These are phyloP conservation scores for Rasamsonia emersonii DNA, from an alignment of 2,329 filamentous ascomycete species.

Conservation along the genomic window DNA sequence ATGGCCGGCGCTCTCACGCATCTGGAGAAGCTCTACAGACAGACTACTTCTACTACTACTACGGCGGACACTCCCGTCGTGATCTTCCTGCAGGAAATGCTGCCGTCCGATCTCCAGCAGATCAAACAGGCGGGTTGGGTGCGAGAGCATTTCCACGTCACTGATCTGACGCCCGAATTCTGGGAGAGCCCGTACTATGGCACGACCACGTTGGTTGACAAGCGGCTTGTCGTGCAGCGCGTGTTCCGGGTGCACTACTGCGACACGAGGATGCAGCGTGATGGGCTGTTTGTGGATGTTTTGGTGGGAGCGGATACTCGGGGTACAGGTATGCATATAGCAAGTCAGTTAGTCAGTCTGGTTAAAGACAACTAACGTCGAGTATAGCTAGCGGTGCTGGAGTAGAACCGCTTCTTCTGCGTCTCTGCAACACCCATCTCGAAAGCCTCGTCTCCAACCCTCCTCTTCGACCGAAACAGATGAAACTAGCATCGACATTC, in stretches of 20 bases:
- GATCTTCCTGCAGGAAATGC: conserved; percentile 49
- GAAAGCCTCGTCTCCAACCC: conserved; percentile 45
- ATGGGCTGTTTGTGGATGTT: conserved; percentile 49
- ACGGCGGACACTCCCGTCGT: conserved; percentile 25
- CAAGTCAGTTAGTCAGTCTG: too few relatives aligned
- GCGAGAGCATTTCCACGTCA: conserved; percentile 39
- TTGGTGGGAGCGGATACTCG: too few relatives aligned
- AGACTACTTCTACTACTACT: conserved; percentile 4
- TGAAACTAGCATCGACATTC: conserved; percentile 36
- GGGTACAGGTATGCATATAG: too few relatives aligned
- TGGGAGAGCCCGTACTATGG: conserved; percentile 45
- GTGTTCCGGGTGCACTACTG: conserved; percentile 47
- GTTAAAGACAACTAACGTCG: background rate
- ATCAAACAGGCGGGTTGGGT: conserved; percentile 42
- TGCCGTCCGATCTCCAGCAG: conserved; percentile 34
- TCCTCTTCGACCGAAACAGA: conserved; percentile 42
- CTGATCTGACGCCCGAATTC: conserved; percentile 35
- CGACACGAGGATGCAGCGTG: conserved; percentile 42
- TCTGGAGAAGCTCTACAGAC: conserved; percentile 23
- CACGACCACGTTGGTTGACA: conserved; percentile 45
- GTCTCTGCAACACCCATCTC: conserved; percentile 50
- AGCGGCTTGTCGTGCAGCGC: conserved; percentile 33
- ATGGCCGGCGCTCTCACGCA: conserved; percentile 35
- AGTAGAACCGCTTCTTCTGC: conserved; percentile 23
- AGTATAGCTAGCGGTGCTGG: background rate